phyloP scores from a whole-genome alignment of 129 eudicot species.

The Heracleum sosnowskyi region DNA sequence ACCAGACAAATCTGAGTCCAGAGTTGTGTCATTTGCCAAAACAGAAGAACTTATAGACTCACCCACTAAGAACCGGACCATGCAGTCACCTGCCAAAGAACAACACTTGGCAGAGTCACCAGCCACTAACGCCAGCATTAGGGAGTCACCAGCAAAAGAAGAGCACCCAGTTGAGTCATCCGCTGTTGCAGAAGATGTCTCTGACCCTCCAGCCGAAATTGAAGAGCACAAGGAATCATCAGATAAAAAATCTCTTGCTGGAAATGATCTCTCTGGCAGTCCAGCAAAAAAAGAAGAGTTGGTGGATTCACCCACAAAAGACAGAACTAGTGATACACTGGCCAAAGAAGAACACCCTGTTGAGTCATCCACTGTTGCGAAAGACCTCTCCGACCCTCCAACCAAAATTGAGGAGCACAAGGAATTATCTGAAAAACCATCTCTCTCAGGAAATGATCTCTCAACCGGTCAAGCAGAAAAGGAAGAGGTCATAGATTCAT shows the following conservation, averaged over 20 bases:
- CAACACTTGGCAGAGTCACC: conserved; percentile 1
- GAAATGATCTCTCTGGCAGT: background rate
- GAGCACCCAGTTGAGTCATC: background rate
- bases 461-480: background rate
- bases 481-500: background rate
- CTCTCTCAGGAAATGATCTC: background rate
- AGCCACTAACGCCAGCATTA: too few species aligned
- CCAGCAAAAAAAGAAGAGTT: background rate
- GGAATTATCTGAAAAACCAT: background rate
- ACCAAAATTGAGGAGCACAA: background rate
- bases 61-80: background rate
- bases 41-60: conserved; percentile 8
- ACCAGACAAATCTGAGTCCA: conserved; percentile 15
- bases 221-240: background rate
- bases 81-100: background rate
- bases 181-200: background rate
- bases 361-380: background rate
- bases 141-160: background rate
- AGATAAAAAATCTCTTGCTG: background rate
- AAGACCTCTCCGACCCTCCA: background rate
- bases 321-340: background rate
- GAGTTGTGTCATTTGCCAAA: too few species aligned
- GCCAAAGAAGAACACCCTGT: background rate
- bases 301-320: background rate
- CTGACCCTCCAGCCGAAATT: background rate